Evolutionary conservation across 2,329 filamentous ascomycete species (phyloP), one percentile per base, ranked within the genome.

Genomic region (Septoria petroselini): DNA sequence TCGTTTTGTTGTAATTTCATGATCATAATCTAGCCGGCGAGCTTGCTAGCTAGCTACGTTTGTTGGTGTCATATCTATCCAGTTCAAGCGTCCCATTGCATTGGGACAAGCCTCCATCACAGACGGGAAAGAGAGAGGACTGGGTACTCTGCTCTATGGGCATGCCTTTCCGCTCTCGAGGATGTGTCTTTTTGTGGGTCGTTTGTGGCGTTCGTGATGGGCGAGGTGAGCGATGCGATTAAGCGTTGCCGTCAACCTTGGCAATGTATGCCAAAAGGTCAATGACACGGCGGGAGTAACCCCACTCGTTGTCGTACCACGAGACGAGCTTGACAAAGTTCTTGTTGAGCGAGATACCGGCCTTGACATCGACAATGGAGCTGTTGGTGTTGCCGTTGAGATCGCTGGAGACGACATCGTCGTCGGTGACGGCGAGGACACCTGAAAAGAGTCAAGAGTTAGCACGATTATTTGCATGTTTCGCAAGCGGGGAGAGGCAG

Each of bases 301-400:
- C 93, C 90, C 91, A 96, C 84, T 97, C 91, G 82, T 97, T 97
- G 82, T 61, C 61, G 62, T 66, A 65, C 93, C 91, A 97, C 68
- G 85, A 85, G 73, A 96, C 86, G 58, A 98, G 83, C 87, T 98
- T 98, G 82, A 95, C 84, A 74, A 97, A 97, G 85, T 96, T 91
- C 70, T 90, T 76, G 84, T 97, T 98, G 67, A 98, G 86, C 62
- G 91, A 87, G 77, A 98, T 97, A 82, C 93, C 93, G 56, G 93
- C 93, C 86, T 95, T 95, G 75, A 90, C 91, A 74, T 98, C 93
- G 76, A 98, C 96, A 83, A 97, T 95, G 78, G 91, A 96, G 63
- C 91, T 96, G 83, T 84, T 76, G 72, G 78, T 81, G 81, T 97
- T 87, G 75, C 93, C 93, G 79, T 86, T 93, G 74, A 97, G 73